phyloP scores from a whole-genome alignment of 2,329 filamentous ascomycete species.

The Metarhizium rileyi region DNA sequence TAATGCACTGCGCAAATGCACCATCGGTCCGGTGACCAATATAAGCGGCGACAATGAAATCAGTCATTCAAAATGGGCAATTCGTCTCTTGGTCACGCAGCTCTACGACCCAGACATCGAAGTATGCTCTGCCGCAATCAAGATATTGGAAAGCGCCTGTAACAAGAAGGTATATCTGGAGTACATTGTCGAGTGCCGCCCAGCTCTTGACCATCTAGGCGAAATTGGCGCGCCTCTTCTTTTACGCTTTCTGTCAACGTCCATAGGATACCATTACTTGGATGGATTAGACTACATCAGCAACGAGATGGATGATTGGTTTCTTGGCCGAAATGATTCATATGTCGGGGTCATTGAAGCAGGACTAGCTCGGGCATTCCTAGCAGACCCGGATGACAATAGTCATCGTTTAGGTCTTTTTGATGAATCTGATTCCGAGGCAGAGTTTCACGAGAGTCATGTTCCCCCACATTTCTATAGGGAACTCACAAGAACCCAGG shows the following conservation, averaged over 20 bases:
- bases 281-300: constrained; percentile 97
- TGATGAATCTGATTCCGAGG: constrained; percentile 46
- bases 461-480: constrained; percentile 98
- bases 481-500: constrained; percentile 82
- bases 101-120: constrained; percentile 96
- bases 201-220: constrained; percentile 86
- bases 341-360: constrained; percentile 93
- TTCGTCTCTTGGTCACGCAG: constrained; percentile 93
- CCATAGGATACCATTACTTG: constrained; percentile 93
- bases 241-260: constrained; percentile 87
- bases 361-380: constrained; percentile 79
- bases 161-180: constrained; percentile 86
- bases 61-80: constrained; percentile 85
- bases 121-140: constrained; percentile 91
- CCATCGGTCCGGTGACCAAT: constrained; percentile 40
- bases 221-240: constrained; percentile 93
- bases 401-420: constrained; percentile 48
- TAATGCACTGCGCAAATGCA: constrained; percentile 78
- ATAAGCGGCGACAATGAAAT: constrained; percentile 27
- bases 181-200: constrained; percentile 92
- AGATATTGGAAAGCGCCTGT: constrained; percentile 94
- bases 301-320: constrained; percentile 99
- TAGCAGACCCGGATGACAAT: constrained; percentile 51
- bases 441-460: constrained; percentile 50
- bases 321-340: constrained; percentile 89